Evolutionary conservation across 305 asterid species (phyloP).

Genomic region (Petunia hybrid): DNA sequence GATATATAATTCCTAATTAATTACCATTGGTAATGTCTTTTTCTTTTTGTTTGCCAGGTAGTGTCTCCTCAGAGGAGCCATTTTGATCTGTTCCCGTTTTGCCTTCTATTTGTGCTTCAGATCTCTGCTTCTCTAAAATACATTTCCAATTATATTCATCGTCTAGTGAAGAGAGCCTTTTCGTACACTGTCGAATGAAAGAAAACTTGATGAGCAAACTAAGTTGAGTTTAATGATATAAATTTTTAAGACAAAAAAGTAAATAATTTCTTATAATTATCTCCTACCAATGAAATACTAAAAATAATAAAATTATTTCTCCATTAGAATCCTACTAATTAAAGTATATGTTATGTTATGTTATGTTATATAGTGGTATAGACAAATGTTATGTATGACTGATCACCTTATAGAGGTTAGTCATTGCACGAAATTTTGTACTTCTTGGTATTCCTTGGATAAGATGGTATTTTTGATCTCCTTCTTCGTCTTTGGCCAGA

Average conservation of each 20-base stretch:
- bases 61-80: background rate
- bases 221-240: background rate
- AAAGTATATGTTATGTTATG: too few species aligned
- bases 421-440: background rate
- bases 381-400: background rate
- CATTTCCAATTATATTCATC: slow-evolving; percentile 4
- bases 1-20: background rate
- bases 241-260: background rate
- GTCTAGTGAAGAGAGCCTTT: background rate
- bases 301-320: background rate
- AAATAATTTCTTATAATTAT: too few species aligned
- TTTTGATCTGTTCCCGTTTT: background rate
- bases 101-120: background rate
- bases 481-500: background rate
- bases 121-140: background rate
- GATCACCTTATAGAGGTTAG: background rate
- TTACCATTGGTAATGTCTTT: background rate
- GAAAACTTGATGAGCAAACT: background rate
- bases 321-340: too few species aligned
- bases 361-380: background rate
- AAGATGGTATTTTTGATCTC: background rate
- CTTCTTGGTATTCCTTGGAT: background rate
- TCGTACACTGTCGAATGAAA: background rate
- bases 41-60: background rate
- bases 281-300: background rate